These are phyloP conservation scores for Chytriomyces confervae DNA, from an alignment of 192 early-diverging fungal genomes.

Conservation along the genomic window DNA sequence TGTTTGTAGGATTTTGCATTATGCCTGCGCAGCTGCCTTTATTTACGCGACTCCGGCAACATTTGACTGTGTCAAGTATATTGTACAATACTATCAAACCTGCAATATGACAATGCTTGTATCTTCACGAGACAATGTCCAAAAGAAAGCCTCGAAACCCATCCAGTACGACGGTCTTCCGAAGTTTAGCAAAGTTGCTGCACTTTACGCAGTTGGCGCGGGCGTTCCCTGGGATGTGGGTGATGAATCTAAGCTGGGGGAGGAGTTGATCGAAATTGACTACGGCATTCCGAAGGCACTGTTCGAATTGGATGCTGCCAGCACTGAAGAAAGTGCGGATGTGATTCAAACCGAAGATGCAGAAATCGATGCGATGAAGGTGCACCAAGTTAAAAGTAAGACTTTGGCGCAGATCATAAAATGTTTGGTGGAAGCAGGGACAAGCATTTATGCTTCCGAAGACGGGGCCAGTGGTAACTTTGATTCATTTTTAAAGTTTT, in stretches of 20 bases:
- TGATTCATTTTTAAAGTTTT: background rate
- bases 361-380: conserved; percentile 3
- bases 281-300: background rate
- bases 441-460: background rate
- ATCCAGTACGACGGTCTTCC: background rate
- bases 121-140: too few species aligned
- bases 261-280: conserved; percentile 3
- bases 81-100: conserved; percentile 6
- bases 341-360: background rate
- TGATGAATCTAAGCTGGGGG: background rate
- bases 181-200: conserved; percentile 6
- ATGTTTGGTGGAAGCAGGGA: conserved; percentile 26
- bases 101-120: background rate
- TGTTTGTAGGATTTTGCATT: conserved; percentile 7
- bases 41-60: background rate
- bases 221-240: conserved; percentile 16
- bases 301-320: background rate
- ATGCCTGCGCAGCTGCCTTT: conserved; percentile 19
- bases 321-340: background rate
- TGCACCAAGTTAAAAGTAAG: background rate
- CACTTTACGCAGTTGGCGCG: conserved; percentile 19
- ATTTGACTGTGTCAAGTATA: conserved; percentile 1
- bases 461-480: conserved; percentile 4
- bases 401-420: background rate
- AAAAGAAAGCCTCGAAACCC: background rate